These are phyloP conservation scores for Rhinocladiella mackenziei DNA, from an alignment of 2,329 filamentous ascomycete genomes.

Conservation along the genomic window DNA sequence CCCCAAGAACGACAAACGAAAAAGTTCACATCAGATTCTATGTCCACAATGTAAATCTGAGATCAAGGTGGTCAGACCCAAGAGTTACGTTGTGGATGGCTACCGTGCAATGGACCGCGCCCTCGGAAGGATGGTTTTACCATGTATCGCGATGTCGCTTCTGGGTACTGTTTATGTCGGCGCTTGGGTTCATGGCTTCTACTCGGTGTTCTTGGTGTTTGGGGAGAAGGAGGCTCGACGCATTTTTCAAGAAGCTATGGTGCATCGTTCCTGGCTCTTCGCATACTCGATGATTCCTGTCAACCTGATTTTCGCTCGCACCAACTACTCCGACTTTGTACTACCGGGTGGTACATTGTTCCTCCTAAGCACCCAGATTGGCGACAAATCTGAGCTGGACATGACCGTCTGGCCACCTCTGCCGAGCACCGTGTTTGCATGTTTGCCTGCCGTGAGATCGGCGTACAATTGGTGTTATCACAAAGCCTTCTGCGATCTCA, in stretches of 20 bases:
- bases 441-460: slow-evolving; percentile 62
- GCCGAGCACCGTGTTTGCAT: slow-evolving; percentile 61
- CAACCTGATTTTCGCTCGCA: slow-evolving; percentile 63
- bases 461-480: slow-evolving; percentile 63
- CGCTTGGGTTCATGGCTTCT: slow-evolving; percentile 56
- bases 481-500: slow-evolving; percentile 53
- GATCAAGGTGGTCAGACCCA: slow-evolving; percentile 71
- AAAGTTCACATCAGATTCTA: slow-evolving; percentile 56
- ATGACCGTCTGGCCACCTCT: slow-evolving; percentile 63
- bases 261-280: slow-evolving; percentile 44
- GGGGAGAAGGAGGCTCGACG: slow-evolving; percentile 57
- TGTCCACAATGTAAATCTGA: slow-evolving; percentile 87
- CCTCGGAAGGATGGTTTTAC: slow-evolving; percentile 59
- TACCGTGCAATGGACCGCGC: slow-evolving; percentile 56
- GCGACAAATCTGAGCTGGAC: slow-evolving; percentile 42
- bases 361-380: slow-evolving; percentile 49
- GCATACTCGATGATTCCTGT: slow-evolving; percentile 65
- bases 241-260: slow-evolving; percentile 47
- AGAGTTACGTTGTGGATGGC: slow-evolving; percentile 66
- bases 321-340: slow-evolving; percentile 59
- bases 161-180: slow-evolving; percentile 48
- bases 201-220: slow-evolving; percentile 63
- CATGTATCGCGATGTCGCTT: slow-evolving; percentile 55
- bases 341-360: slow-evolving; percentile 60
- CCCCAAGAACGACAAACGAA: slow-evolving; percentile 49